These are phyloP conservation scores for Fusarium multiceps DNA, from an alignment of 2,329 filamentous ascomycete genomes.

Conservation along the genomic window DNA sequence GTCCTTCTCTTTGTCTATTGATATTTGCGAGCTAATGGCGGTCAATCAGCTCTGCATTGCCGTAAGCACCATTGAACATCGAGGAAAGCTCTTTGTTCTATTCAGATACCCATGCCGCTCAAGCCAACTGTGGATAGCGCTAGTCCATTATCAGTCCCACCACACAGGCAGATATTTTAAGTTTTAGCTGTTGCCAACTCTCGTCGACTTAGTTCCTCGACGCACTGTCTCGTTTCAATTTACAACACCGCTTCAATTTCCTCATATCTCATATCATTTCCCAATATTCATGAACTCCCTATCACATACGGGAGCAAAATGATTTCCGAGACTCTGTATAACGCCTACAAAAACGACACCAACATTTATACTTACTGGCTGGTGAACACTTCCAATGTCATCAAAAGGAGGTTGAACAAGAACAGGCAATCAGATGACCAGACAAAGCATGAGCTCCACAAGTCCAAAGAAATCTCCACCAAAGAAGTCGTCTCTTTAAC, in stretches of 20 bases:
- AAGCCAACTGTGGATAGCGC: neutral
- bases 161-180: neutral
- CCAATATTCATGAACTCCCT: neutral
- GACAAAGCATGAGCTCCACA: neutral
- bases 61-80: neutral
- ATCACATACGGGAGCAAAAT: fast-evolving
- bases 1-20: neutral
- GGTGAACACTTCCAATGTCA: neutral
- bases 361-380: neutral
- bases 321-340: neutral
- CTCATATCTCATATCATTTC: fast-evolving
- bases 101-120: neutral
- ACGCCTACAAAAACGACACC: neutral
- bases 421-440: neutral
- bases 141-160: neutral
- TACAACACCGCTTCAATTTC: neutral
- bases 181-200: neutral
- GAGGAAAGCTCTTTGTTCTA: neutral
- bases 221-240: neutral
- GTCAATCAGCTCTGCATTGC: neutral
- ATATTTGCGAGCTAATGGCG: neutral
- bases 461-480: neutral
- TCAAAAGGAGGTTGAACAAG: neutral
- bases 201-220: neutral
- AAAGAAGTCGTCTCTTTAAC: too few species aligned